Percentiles rank a stretch among this genome's conserved stretches.
These are phyloP conservation scores for Zymoseptoria crescenta DNA, from an alignment of 2,329 filamentous ascomycete genomes.

Conservation along the genomic window DNA sequence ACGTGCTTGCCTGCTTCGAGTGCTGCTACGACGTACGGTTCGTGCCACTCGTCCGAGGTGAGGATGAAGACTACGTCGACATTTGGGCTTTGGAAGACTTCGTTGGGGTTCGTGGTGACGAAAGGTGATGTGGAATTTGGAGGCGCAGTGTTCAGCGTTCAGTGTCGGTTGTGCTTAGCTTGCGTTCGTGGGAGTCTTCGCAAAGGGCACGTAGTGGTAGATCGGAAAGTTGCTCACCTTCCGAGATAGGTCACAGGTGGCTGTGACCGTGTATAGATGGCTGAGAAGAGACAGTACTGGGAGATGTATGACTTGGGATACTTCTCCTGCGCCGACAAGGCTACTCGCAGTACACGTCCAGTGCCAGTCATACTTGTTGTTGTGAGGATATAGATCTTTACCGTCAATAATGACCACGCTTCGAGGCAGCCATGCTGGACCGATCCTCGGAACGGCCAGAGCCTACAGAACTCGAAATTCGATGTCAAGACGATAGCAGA, in stretches of 20 bases:
- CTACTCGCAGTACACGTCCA: constrained; percentile 25
- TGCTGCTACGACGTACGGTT: constrained; percentile 44
- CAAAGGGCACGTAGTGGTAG: constrained; percentile 11
- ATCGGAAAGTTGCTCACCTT: constrained; percentile 16
- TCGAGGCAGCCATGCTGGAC: not conserved
- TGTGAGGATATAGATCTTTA: not conserved
- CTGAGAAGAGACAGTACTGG: constrained; percentile 41
- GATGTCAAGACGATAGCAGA: not conserved
- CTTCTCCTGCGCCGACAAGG: constrained; percentile 43
- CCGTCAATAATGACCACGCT: not conserved
- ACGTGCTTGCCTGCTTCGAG: constrained; percentile 49
- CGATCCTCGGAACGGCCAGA: not conserved
- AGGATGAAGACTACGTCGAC: constrained; percentile 50
- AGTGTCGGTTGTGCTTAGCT: constrained; percentile 2
- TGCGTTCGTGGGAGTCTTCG: not conserved
- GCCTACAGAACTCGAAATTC: not conserved
- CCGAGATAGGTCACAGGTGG: constrained; percentile 47
- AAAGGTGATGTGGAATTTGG: constrained; percentile 29
- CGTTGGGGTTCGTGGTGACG: constrained; percentile 33
- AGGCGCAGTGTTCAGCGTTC: constrained; percentile 32
- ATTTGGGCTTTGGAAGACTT: constrained; percentile 37
- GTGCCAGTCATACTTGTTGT: not conserved
- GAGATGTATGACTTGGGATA: constrained; percentile 43
- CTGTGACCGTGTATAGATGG: constrained; percentile 39
- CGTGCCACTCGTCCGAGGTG: constrained; percentile 49